Conservation (phyloP, 345 rosid genomes). For the Angophora floribunda region DNA sequence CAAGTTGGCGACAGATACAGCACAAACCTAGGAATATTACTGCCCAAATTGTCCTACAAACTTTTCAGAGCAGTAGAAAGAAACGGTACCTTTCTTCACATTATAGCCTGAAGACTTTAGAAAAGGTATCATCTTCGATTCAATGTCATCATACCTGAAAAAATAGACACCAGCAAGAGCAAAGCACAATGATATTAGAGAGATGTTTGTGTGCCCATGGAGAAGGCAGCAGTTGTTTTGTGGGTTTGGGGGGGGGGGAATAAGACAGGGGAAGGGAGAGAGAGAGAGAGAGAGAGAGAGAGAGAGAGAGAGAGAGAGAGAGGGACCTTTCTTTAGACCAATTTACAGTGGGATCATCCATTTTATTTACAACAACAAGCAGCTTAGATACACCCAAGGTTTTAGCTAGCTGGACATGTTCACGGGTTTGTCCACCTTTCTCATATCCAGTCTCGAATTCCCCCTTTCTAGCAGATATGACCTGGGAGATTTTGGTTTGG, state of each 20-base stretch:
- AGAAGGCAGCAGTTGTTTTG: neutral
- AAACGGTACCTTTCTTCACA: constrained; percentile 73
- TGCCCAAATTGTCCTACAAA: neutral
- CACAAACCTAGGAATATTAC: neutral
- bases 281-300: neutral
- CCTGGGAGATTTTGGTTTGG: constrained; percentile 26
- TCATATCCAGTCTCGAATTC: constrained; percentile 99
- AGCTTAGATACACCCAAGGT: constrained; percentile 94
- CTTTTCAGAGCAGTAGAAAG: neutral
- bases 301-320: neutral
- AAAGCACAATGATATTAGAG: neutral
- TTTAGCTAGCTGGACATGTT: constrained; percentile 96
- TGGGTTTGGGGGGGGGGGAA: no score
- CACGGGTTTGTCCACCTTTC: constrained; percentile 99
- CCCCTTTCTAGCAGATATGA: constrained; percentile 93
- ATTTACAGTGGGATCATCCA: constrained; percentile 95
- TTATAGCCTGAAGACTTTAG: constrained; percentile 83
- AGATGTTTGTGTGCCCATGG: neutral
- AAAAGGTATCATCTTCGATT: constrained; percentile 80
- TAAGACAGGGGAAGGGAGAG: neutral
- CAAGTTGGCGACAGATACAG: neutral
- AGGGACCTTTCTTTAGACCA: constrained; percentile 91
- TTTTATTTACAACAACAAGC: constrained; percentile 87
- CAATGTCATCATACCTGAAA: constrained; percentile 80
- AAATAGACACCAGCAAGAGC: neutral